Evolutionary conservation across 75 land plant genomes (phyloP).

Genomic region (Isoetes taiwanensis): DNA sequence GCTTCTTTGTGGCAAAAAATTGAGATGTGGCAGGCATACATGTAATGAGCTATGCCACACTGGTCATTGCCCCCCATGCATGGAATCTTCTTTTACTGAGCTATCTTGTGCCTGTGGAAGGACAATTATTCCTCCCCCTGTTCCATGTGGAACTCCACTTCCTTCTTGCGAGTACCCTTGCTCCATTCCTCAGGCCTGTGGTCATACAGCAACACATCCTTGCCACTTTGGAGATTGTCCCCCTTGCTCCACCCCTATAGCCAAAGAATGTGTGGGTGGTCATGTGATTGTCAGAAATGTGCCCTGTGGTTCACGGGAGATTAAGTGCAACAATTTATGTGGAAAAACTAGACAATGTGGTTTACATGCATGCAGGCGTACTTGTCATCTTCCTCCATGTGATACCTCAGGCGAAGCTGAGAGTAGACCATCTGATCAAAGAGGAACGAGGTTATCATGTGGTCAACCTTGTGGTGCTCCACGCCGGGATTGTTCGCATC

Average conservation of each 20-base stretch:
- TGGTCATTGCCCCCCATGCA: conserved; percentile 93
- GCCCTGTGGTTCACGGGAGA: conserved; percentile 95
- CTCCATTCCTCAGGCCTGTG: conserved; percentile 70
- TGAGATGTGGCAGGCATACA: conserved; percentile 75
- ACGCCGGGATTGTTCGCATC: conserved; percentile 86
- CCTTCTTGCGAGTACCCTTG: conserved; percentile 79
- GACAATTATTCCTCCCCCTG: conserved; percentile 89
- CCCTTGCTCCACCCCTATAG: conserved; percentile 68
- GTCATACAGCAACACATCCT: conserved; percentile 69
- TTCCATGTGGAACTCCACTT: conserved; percentile 88
- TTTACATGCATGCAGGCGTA: conserved; percentile 76
- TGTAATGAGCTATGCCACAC: conserved; percentile 78
- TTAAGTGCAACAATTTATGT: conserved; percentile 82
- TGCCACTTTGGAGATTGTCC: conserved; percentile 98
- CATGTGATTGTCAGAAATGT: conserved; percentile 81
- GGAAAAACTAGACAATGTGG: conserved; percentile 92
- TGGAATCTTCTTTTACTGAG: conserved; percentile 83
- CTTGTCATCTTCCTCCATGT: conserved; percentile 83
- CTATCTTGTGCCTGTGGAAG: conserved; percentile 91
- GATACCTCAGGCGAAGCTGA: conserved; percentile 22
- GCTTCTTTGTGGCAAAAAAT: conserved; percentile 74
- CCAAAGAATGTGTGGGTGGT: conserved; percentile 84
- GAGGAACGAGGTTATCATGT: conserved; percentile 34
- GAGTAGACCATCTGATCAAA: conserved; percentile 8
- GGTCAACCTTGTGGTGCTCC: conserved; percentile 93